phyloP scores from a whole-genome alignment of 495 filamentous ascomycete genomes.

The Opeltia flavorubescens region DNA sequence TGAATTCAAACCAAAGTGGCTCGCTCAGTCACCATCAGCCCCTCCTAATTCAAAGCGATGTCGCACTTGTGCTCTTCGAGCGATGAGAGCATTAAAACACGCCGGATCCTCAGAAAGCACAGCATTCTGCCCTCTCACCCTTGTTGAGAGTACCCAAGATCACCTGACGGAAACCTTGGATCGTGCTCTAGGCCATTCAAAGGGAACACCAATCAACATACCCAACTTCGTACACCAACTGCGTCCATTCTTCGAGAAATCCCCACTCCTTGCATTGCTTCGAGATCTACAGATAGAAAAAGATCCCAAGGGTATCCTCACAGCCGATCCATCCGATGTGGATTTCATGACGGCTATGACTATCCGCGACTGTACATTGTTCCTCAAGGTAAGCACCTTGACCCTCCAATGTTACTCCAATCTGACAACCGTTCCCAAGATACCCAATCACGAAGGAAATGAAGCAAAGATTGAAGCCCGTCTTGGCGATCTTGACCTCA shows the following conservation, averaged over 20 bases:
- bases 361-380: conserved; percentile 75
- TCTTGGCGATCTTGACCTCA: conserved; percentile 79
- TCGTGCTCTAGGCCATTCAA: conserved; percentile 12
- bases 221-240: background rate
- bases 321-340: conserved; percentile 17
- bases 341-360: conserved; percentile 57
- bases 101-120: background rate
- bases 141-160: conserved; percentile 29
- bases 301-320: conserved; percentile 33
- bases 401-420: background rate
- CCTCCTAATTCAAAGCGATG: conserved; percentile 52
- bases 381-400: conserved; percentile 41
- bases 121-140: conserved; percentile 42
- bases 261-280: conserved; percentile 26
- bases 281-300: conserved; percentile 31
- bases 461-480: conserved; percentile 46
- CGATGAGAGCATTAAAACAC: conserved; percentile 34
- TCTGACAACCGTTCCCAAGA: background rate
- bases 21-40: conserved; percentile 67
- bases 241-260: conserved; percentile 12
- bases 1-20: conserved; percentile 95
- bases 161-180: conserved; percentile 23
- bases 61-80: conserved; percentile 70
- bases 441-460: background rate
- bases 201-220: background rate